These are phyloP conservation scores for Globisporangium camurandrum DNA, from an alignment of 352 stramenopile species.

Conservation along the genomic window DNA sequence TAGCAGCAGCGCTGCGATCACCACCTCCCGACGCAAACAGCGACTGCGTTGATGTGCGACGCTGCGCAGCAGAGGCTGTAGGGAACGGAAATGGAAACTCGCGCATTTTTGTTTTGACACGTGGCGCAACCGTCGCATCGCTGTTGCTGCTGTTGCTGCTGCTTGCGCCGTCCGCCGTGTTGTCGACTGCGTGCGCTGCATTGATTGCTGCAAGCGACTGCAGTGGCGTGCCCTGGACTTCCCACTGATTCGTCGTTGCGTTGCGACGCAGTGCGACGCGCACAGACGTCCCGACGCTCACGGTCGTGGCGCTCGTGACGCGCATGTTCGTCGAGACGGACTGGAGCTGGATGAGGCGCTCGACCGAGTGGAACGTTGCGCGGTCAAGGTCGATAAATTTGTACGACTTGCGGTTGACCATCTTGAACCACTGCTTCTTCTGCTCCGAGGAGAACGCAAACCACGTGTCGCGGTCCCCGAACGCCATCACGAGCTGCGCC, in stretches of 20 bases:
- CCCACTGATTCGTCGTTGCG: not conserved
- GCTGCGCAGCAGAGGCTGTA: too few species aligned
- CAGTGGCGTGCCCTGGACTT: too few species aligned
- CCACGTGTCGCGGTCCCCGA: slow-evolving; percentile 10
- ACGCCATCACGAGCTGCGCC: slow-evolving; percentile 10
- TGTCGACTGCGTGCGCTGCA: too few species aligned
- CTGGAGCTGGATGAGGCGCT: slow-evolving; percentile 8
- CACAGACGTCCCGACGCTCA: not conserved
- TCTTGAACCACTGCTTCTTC: slow-evolving; percentile 14
- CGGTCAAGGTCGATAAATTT: slow-evolving; percentile 12
- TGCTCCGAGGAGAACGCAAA: slow-evolving; percentile 10
- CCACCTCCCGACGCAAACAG: not conserved
- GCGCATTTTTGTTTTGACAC: not conserved
- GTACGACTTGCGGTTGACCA: slow-evolving; percentile 14
- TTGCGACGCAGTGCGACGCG: slow-evolving; percentile 5
- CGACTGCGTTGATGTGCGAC: not conserved
- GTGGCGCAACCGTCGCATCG: too few species aligned
- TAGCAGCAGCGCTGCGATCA: not conserved
- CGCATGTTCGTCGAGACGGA: slow-evolving; percentile 8
- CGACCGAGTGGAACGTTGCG: slow-evolving; percentile 3
- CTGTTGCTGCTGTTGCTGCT: not conserved
- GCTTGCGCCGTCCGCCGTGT: too few species aligned
- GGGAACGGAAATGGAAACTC: slow-evolving; percentile 9
- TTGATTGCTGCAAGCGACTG: too few species aligned
- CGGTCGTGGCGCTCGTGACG: not conserved